phyloP scores from a whole-genome alignment of 2,329 filamentous ascomycete species.

The Aspergillus brasiliensis region DNA sequence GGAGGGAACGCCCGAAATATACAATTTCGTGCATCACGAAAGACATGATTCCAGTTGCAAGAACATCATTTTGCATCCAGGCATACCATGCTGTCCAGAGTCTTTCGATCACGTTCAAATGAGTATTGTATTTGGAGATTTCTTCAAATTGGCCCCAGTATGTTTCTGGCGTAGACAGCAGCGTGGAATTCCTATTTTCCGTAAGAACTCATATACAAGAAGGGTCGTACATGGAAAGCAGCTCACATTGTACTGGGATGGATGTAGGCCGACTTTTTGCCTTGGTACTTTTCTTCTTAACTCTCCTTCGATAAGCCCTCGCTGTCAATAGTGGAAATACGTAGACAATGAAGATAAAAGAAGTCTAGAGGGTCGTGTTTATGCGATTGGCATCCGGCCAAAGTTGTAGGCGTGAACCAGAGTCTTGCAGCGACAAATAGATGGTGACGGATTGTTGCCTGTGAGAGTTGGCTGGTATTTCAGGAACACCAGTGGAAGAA shows the following conservation, averaged over 20 bases:
- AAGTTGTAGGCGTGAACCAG: too few relatives aligned
- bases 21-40: constrained; percentile 92
- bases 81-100: constrained; percentile 97
- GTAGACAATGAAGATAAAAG: background rate
- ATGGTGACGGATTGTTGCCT: too few relatives aligned
- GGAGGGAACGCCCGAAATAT: constrained; percentile 89
- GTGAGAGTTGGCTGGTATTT: constrained; percentile 19
- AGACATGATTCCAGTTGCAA: constrained; percentile 96
- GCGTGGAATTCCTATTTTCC: constrained; percentile 48
- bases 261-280: constrained; percentile 1
- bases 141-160: constrained; percentile 69
- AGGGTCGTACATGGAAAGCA: background rate
- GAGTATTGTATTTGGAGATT: constrained; percentile 73
- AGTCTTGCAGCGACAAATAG: background rate
- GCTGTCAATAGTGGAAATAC: background rate
- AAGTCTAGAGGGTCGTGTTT: background rate
- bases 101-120: constrained; percentile 82
- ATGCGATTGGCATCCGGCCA: background rate
- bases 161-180: constrained; percentile 52
- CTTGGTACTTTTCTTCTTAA: background rate
- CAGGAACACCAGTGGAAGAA: constrained; percentile 18
- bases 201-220: constrained; percentile 2
- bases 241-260: constrained; percentile 22
- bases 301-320: background rate
- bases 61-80: constrained; percentile 95